Percentiles rank a stretch among this genome's conserved stretches.
Conservation (phyloP, 306 rosid genomes). For the Corylus avellana region DNA sequence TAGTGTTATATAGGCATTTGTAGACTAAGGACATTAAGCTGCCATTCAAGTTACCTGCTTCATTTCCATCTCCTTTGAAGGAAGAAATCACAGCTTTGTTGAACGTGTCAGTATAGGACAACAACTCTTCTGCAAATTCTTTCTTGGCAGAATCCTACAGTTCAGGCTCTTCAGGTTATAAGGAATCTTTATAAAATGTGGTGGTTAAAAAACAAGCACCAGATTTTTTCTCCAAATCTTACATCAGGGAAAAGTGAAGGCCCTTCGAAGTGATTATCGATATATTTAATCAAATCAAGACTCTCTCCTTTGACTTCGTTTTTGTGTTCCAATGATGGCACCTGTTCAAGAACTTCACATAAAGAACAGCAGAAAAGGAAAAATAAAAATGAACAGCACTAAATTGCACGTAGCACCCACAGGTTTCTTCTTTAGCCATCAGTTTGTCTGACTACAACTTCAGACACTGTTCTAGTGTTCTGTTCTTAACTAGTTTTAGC, state of each 20-base stretch:
- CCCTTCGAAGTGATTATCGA: conserved; percentile 55
- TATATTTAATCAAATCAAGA: conserved; percentile 66
- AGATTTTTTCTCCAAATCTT: conserved; percentile 26
- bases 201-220: conserved; percentile 1
- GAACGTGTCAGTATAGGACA: conserved; percentile 57
- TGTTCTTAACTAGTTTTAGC: neutral
- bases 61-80: conserved; percentile 54
- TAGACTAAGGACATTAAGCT: conserved; percentile 20
- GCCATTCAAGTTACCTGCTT: conserved; percentile 49
- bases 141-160: conserved; percentile 53
- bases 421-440: neutral
- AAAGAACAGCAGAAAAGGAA: neutral
- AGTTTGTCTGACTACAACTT: neutral
- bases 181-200: neutral
- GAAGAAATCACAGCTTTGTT: conserved; percentile 48
- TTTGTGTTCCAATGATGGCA: conserved; percentile 68
- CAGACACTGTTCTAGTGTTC: neutral
- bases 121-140: conserved; percentile 74
- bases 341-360: conserved; percentile 21
- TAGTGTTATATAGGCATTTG: neutral
- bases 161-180: conserved; percentile 9
- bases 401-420: neutral
- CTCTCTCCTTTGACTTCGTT: conserved; percentile 68
- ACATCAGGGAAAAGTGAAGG: conserved; percentile 72
- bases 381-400: neutral